Conservation (phyloP, 176 grass and related monocot species). For the Lolium perenne region DNA sequence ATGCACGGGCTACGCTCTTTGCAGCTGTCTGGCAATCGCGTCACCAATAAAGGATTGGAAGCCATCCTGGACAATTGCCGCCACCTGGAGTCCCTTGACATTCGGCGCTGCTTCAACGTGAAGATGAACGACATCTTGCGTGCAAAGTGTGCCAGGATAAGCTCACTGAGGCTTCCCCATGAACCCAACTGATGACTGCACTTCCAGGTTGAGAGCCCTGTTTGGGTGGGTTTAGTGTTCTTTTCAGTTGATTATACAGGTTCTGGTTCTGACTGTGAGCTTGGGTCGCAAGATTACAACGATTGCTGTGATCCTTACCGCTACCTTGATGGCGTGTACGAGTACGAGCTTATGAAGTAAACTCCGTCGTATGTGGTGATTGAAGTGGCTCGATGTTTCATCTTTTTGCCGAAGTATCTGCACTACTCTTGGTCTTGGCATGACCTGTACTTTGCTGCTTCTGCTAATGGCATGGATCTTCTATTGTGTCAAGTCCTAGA, state of each 20-base stretch:
- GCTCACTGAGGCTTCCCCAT: neutral
- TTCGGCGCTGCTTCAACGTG: neutral
- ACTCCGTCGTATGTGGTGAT: neutral
- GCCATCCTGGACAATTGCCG: slow-evolving; percentile 15
- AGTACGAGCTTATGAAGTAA: neutral
- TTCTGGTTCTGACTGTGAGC: neutral
- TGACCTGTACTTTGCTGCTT: neutral
- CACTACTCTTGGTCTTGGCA: neutral
- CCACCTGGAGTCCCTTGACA: slow-evolving; percentile 1
- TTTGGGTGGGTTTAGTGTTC: neutral
- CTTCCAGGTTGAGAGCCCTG: neutral
- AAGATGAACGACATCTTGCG: neutral
- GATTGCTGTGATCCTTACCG: neutral
- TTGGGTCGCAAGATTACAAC: neutral
- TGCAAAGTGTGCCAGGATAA: slow-evolving; percentile 23
- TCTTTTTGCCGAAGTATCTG: neutral
- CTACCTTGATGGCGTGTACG: slow-evolving; percentile 2
- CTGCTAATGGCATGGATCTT: neutral
- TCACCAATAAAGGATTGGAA: neutral
- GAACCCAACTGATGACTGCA: neutral
- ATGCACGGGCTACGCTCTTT: neutral
- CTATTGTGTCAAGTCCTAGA: neutral
- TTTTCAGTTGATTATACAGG: too few relatives aligned
- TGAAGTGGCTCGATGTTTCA: neutral
- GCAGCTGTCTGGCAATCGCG: neutral